Evolutionary conservation across 2,329 filamentous ascomycete genomes (phyloP).

Genomic region (Xylogone sp.): DNA sequence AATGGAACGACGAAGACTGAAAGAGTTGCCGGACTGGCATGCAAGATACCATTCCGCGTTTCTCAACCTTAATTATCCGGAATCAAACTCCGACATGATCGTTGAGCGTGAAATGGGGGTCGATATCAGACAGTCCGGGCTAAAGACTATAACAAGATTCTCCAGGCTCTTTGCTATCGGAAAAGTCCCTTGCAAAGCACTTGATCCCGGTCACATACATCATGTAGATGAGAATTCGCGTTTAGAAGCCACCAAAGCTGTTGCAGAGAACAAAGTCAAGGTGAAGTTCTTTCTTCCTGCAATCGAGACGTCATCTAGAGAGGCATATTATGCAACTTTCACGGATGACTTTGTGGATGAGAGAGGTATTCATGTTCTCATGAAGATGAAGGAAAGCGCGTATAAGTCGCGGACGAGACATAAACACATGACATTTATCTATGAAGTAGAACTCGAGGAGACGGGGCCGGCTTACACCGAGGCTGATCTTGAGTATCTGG

Average conservation of each 20-base stretch:
- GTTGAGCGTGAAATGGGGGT: background rate
- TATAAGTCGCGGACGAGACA: background rate
- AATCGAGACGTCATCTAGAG: background rate
- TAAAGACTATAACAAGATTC: background rate
- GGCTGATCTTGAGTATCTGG: background rate
- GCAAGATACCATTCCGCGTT: background rate
- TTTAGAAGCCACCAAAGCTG: background rate
- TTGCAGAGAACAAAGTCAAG: background rate
- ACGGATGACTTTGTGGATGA: background rate
- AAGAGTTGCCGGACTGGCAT: background rate
- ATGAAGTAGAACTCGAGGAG: slow-evolving; percentile 1
- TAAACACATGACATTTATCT: background rate
- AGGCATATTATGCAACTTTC: background rate
- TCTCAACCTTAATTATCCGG: background rate
- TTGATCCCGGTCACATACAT: background rate
- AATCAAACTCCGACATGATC: background rate
- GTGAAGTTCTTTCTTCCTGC: background rate
- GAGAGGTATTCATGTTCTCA: background rate
- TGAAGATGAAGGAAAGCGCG: background rate
- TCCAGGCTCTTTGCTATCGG: background rate
- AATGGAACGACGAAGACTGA: background rate
- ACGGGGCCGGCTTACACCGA: background rate
- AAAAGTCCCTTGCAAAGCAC: background rate
- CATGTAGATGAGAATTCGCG: background rate
- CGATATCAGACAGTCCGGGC: background rate